A percentile compares a stretch with the other conserved stretches of the same genome.
These are phyloP conservation scores for Debaryomyces subglobosus DNA, from an alignment of 1,139 yeast species.

Conservation along the genomic window DNA sequence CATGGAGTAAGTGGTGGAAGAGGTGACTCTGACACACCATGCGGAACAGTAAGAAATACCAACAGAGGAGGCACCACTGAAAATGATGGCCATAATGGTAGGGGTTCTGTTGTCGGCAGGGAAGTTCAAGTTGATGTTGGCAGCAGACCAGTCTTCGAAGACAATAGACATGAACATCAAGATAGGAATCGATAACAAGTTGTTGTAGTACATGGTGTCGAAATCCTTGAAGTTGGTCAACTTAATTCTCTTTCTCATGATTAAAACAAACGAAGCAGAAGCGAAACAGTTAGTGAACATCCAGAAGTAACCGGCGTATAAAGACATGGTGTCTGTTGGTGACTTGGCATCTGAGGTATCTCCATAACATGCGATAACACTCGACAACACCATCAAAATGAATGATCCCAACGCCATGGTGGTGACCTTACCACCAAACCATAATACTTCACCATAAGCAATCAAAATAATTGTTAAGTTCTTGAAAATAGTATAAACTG, in stretches of 20 bases:
- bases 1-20: slow-evolving; percentile 98
- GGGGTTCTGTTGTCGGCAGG: slow-evolving; percentile 69
- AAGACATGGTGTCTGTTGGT: slow-evolving; percentile 41
- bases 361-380: slow-evolving; percentile 92
- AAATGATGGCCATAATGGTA: slow-evolving; percentile 77
- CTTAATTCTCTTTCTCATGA: slow-evolving; percentile 97
- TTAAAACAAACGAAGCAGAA: slow-evolving; percentile 88
- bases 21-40: slow-evolving; percentile 99
- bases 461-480: slow-evolving; percentile 93
- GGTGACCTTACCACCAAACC: slow-evolving; percentile 95
- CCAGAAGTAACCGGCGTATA: slow-evolving; percentile 92
- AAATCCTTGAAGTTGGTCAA: slow-evolving; percentile 95
- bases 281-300: slow-evolving; percentile 93
- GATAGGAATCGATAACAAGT: slow-evolving; percentile 88
- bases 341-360: slow-evolving; percentile 55
- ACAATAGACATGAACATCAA: slow-evolving; percentile 71
- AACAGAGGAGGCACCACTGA: slow-evolving; percentile 91
- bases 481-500: slow-evolving; percentile 97
- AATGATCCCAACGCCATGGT: slow-evolving; percentile 90
- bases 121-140: slow-evolving; percentile 74
- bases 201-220: slow-evolving; percentile 98
- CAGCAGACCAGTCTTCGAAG: slow-evolving; percentile 91
- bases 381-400: slow-evolving; percentile 86
- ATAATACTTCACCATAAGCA: slow-evolving; percentile 96
- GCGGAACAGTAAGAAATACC: slow-evolving; percentile 98